Evolutionary conservation across 2,329 filamentous ascomycete species (phyloP).

Genomic region (Monosporascus sp.): DNA sequence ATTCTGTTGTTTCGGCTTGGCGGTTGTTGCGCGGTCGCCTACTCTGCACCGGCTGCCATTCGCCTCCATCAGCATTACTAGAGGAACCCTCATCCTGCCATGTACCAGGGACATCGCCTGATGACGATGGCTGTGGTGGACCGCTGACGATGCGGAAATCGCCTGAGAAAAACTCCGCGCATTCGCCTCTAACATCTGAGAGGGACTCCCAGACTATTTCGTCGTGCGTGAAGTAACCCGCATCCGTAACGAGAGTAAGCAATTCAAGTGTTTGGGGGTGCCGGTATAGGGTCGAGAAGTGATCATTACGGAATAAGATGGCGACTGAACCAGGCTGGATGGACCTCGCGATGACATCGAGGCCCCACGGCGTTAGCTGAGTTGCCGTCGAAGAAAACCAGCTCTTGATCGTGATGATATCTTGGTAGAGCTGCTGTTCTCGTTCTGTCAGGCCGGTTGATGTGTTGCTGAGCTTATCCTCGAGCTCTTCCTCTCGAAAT

Average conservation of each 20-base stretch:
- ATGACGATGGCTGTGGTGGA: constrained; percentile 22
- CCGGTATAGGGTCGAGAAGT: constrained; percentile 91
- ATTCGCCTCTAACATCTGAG: constrained; percentile 78
- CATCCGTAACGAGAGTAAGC: constrained; percentile 84
- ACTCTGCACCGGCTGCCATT: constrained; percentile 53
- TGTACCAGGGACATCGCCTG: constrained; percentile 4
- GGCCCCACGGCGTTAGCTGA: constrained; percentile 77
- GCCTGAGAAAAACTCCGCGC: constrained; percentile 79
- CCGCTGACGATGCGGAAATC: constrained; percentile 84
- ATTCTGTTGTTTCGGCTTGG: constrained; percentile 8
- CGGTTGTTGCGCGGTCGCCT: constrained; percentile 23
- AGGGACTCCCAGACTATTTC: constrained; percentile 96
- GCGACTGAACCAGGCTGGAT: constrained; percentile 74
- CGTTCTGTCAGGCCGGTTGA: constrained; percentile 57
- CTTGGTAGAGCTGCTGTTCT: constrained; percentile 76
- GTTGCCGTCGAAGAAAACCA: constrained; percentile 79
- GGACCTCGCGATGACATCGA: constrained; percentile 66
- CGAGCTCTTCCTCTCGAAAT: constrained; percentile 83
- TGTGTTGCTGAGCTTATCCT: constrained; percentile 62
- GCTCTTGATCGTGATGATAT: constrained; percentile 76
- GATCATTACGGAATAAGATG: constrained; percentile 94
- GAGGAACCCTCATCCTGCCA: constrained; percentile 15
- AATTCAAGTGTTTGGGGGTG: constrained; percentile 73
- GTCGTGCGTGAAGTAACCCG: constrained; percentile 79
- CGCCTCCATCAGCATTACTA: constrained; percentile 28